Evolutionary conservation across 2,329 filamentous ascomycete species (phyloP), one percentile per base, ranked within the genome.

Genomic region (Lachnellula hyalina): DNA sequence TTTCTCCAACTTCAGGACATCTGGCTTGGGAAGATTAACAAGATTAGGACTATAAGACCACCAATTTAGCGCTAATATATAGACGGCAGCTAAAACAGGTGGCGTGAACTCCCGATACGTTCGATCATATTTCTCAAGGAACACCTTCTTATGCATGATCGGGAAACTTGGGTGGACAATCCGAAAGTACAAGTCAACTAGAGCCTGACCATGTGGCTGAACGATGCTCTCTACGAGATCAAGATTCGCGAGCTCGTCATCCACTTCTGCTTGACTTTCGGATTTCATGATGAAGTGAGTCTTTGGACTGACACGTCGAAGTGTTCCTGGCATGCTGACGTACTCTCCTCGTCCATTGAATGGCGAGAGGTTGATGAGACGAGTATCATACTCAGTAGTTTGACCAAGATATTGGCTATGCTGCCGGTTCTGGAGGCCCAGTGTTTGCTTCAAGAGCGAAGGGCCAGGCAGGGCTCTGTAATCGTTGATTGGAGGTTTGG

Each of bases 301-400:
- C 71, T 82, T 73, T 49, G 85, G 82, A 71, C 85, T 87, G 62
- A 91, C 88, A 69, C 87, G 86, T 63, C 88, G 82, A 51, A 92
- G 78, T 6, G 79, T 83, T 40, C 83, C 82, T 55, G 82, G 77
- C 42, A 85, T 79, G 55, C 89, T 78, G 19, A 86, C 80, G 65
- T 85, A 90, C 73, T 92, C 88, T 73, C 91, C 87, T 66, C 86
- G 84, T 25, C 84, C 84, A 71, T 92, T 87, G 70, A 91, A 91
- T 5, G 84, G 80, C 17, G 87, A 90, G 25, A 92, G 79, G 64
- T 88, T 88, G 71, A 92, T 89, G 55, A 93, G 77, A 19, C 85
- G 84, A n/a, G 87, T 85, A 68, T 93, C 89, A 67, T 91, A 89
- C 63, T 90, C 87, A 44, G 87, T 90, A 46, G 87, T 92, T 56